phyloP scores from a whole-genome alignment of 2,329 filamentous ascomycete genomes.

The Exserohilum turcica region DNA sequence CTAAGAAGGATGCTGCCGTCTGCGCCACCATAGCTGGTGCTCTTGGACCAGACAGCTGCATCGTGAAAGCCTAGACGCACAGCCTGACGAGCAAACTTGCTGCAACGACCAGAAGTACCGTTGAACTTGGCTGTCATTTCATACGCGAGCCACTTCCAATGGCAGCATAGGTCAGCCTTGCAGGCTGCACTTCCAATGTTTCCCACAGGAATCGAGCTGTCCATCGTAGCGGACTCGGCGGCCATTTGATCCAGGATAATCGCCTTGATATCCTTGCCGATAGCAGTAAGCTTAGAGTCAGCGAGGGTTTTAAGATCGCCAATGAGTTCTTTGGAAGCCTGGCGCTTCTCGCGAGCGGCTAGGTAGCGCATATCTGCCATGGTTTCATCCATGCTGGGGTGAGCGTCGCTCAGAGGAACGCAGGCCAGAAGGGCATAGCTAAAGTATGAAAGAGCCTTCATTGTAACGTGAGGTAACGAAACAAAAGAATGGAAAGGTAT shows the following conservation, averaged over 20 bases:
- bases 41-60: constrained; percentile 41
- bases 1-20: constrained; percentile 43
- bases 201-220: constrained; percentile 32
- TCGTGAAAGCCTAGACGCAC: constrained; percentile 44
- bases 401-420: constrained; percentile 21
- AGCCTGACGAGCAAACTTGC: constrained; percentile 39
- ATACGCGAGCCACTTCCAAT: constrained; percentile 44
- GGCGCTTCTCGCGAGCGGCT: constrained; percentile 26
- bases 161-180: constrained; percentile 43
- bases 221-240: constrained; percentile 29
- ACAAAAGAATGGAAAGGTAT: background rate
- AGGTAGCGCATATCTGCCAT: constrained; percentile 26
- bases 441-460: constrained; percentile 19
- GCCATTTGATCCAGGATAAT: constrained; percentile 36
- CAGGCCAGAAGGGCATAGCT: constrained; percentile 26
- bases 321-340: constrained; percentile 40
- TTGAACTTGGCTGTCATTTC: constrained; percentile 45
- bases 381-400: constrained; percentile 39
- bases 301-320: constrained; percentile 43
- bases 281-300: constrained; percentile 36
- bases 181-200: constrained; percentile 41
- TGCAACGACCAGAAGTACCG: constrained; percentile 42
- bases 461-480: constrained; percentile 1
- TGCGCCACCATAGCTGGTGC: constrained; percentile 35
- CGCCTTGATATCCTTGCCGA: constrained; percentile 44